Base-by-base conservation (phyloP, 2,329 filamentous ascomycete genomes). In the Penicillium sp. region DNA sequence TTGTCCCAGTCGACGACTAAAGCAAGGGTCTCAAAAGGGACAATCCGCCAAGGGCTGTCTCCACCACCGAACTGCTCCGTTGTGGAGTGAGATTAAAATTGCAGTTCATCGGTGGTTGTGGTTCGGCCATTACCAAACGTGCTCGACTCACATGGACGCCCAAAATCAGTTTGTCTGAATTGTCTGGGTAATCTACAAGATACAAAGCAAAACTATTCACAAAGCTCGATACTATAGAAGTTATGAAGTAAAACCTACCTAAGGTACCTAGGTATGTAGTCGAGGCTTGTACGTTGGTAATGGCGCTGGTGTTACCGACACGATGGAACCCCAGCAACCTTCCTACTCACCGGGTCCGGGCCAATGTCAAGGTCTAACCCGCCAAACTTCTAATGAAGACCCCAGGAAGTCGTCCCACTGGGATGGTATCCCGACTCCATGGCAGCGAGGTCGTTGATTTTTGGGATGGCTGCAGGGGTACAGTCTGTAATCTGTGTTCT, bases 261-360 rank as follows among this genome's bases (percentile, higher is more conserved):
- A n/a, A n/a, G n/a, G 34, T 36, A 36, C 14, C 23, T n/a, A 47
- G 5, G 14, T 4, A 16, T 39, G 26, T 47, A 16, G 34, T 51
- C 40, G 7, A 11, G n/a, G 4, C 11, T 53, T 18, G n/a, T 40
- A 55, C 44, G 43, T 56, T 57, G 59, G 54, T 50, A 52, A 55
- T 48, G 56, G 60, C 53, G 55, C 57, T 47, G 40, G 59, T 48
- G 58, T 53, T 65, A 58, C 62, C 62, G 62, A 61, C 52, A 42
- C 56, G 27, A 43, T 61, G 62, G 62, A 52, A 60, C 58, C 62
- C 55, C 56, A 55, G 38, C 46, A 53, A 53, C 56, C 54, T 60
- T 65, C 61, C 62, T 46, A 51, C 38, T 53, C 53, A 47, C 55
- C 57, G 61, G 62, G 62, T 61, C 61, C 45, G 46, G 53, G 43